Evolutionary conservation across 495 filamentous ascomycete species (phyloP), one percentile per base, ranked within the genome.

Genomic region (Poronia punctata): DNA sequence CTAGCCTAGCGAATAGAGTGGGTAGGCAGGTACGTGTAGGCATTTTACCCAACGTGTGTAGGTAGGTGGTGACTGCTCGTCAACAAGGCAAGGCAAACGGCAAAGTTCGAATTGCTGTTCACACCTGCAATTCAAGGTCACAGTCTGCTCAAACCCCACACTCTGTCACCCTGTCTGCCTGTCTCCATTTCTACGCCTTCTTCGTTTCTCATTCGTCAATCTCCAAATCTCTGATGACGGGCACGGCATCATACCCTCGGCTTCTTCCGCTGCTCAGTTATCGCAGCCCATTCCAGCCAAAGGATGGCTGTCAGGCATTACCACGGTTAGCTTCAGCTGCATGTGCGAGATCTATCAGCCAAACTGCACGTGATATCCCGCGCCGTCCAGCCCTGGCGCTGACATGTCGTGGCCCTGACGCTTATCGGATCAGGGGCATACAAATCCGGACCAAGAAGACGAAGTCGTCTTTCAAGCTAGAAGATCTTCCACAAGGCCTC

Each of bases 401-500:
- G 22, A 31, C 14, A 12, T 10, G 17, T 28, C 35, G 9, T 31
- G 15, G 29, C 19, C 14, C 29, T n/a, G 10, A 25, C 8, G 19
- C 17, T 18, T 39, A 10, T 25, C n/a, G 17, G 10, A 3, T 28
- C 0, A 32, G 41, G 11, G 4, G 34, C 23, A 22, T 18, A 11
- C 55, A 53, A n/a, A 23, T 19, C 2, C 46, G 52, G 21, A 49
- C 52, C 6, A 59, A 59, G 37, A 59, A 53, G 37, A 77, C 76
- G 0, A 66, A 59, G 41, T 66, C 76, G 1, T 75, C 70, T 0
- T 53, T 80, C 28, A 78, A 66, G 31, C 52, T 84, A 12, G 71
- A 80, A 26, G 80, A 86, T 31, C 66, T 85, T 11, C 80, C 83
- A 11, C 81, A 85, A 49, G 78, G 78, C 5, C 48, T 67, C 1